A percentile compares a stretch with the other conserved stretches of the same genome.
Evolutionary conservation across 2,329 filamentous ascomycete species (phyloP).

Genomic region (Epicoccum sorghinum): DNA sequence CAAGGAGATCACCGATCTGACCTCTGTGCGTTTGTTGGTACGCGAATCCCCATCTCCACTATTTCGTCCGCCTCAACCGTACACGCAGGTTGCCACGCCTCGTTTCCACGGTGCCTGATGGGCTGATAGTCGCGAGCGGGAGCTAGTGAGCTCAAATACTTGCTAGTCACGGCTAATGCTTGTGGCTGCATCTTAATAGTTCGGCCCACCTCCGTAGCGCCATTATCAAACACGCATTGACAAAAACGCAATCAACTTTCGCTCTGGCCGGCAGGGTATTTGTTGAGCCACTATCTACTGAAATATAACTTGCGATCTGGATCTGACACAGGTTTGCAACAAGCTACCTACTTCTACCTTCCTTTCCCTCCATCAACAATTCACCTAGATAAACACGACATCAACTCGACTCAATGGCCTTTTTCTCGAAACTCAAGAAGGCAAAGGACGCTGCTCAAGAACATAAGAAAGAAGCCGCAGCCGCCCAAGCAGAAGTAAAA

Average conservation of each 20-base stretch:
- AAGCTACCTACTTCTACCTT: background rate
- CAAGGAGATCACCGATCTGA: background rate
- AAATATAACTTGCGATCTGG: conserved; percentile 10
- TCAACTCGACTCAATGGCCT: conserved; percentile 31
- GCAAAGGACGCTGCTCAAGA: conserved; percentile 37
- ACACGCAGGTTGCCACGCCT: background rate
- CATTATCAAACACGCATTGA: conserved; percentile 17
- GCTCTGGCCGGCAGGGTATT: conserved; percentile 7
- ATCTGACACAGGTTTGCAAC: background rate
- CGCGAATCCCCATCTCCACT: conserved; percentile 7
- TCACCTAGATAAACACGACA: background rate
- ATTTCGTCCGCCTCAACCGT: conserved; percentile 7
- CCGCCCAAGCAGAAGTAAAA: conserved; percentile 20
- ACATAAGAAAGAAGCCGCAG: conserved; percentile 27
- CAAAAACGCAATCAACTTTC: conserved; percentile 16
- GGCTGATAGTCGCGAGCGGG: conserved; percentile 16
- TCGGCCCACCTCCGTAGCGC: conserved; percentile 15
- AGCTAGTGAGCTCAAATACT: conserved; percentile 11
- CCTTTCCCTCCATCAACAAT: background rate
- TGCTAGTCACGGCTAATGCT: conserved; percentile 12
- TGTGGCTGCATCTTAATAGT: conserved; percentile 19
- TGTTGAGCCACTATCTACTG: conserved; percentile 15
- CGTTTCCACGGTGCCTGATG: conserved; percentile 10
- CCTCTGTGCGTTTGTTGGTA: background rate
- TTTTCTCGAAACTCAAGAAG: conserved; percentile 41